Percentiles rank a stretch among this genome's conserved stretches.
Evolutionary conservation across 2,329 filamentous ascomycete genomes (phyloP).

Genomic region (Stachybotrys elegans): DNA sequence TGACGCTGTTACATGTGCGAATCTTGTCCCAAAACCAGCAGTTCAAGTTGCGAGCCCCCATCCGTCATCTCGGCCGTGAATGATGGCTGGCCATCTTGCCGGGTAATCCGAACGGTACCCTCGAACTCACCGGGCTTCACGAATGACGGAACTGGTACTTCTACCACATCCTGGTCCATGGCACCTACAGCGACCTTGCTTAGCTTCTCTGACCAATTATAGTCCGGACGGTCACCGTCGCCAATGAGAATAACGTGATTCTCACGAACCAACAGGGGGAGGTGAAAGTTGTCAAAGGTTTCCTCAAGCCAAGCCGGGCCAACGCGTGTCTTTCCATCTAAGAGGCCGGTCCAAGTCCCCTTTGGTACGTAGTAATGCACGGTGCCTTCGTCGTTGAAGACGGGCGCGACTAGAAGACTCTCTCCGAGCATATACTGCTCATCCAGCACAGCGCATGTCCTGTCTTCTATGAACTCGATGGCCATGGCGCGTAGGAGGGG

Average conservation of each 20-base stretch:
- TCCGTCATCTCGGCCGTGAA: neutral
- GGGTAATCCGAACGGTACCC: neutral
- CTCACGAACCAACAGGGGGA: slow-evolving; percentile 2
- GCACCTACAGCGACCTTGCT: slow-evolving; percentile 1
- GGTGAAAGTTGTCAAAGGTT: slow-evolving; percentile 4
- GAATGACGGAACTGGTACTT: slow-evolving; percentile 2
- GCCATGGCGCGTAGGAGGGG: neutral
- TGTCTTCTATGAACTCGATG: neutral
- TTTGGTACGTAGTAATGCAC: neutral
- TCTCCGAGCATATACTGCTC: neutral
- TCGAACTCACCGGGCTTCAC: neutral
- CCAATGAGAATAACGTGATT: slow-evolving; percentile 2
- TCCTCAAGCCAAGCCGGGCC: slow-evolving; percentile 3
- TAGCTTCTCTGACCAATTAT: slow-evolving; percentile 3
- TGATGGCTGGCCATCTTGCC: neutral
- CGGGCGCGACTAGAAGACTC: neutral
- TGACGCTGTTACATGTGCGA: too few relatives aligned
- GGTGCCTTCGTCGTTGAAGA: neutral
- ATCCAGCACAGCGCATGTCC: neutral
- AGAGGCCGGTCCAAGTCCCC: neutral
- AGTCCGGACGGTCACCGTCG: slow-evolving; percentile 1
- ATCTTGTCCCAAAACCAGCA: neutral
- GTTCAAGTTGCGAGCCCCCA: neutral
- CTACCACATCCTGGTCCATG: neutral
- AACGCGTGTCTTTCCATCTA: slow-evolving; percentile 1